Evolutionary conservation across 352 stramenopile species (phyloP).

Genomic region (Elongisporangium anandrum): DNA sequence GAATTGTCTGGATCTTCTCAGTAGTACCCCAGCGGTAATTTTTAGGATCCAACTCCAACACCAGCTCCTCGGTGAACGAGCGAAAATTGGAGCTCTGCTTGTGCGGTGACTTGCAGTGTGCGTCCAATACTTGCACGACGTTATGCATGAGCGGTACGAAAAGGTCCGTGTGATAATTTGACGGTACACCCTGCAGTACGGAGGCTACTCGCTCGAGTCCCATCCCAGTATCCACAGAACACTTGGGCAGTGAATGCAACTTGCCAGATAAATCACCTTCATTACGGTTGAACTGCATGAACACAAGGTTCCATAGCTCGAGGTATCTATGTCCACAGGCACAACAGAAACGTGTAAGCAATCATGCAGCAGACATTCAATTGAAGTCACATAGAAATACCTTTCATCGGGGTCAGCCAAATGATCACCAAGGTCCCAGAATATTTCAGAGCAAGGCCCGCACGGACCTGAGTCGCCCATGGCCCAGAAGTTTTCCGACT

Average conservation of each 20-base stretch:
- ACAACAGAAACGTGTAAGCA: conserved; percentile 65
- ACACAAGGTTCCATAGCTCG: conserved; percentile 98
- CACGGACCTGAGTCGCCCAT: conserved; percentile 95
- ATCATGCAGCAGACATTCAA: conserved; percentile 45
- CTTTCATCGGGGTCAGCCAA: conserved; percentile 76
- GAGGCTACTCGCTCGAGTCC: conserved; percentile 94
- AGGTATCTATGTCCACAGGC: conserved; percentile 53
- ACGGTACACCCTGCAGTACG: conserved; percentile 93
- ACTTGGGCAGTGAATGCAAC: conserved; percentile 81
- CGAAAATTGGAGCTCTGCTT: not conserved
- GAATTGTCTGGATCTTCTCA: conserved; percentile 57
- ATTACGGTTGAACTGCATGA: conserved; percentile 96
- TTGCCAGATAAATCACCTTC: conserved; percentile 47
- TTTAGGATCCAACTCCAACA: conserved; percentile 38
- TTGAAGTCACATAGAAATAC: conserved; percentile 29
- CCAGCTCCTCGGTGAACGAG: conserved; percentile 32
- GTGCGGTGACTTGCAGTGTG: conserved; percentile 2
- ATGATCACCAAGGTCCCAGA: conserved; percentile 89
- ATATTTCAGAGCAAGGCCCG: conserved; percentile 93
- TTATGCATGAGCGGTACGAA: conserved; percentile 90
- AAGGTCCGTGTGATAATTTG: conserved; percentile 97
- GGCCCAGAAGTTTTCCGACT: conserved; percentile 96
- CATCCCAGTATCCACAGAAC: conserved; percentile 97
- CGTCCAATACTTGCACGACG: conserved; percentile 44
- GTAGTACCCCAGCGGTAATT: conserved; percentile 39